Conservation (phyloP, 2,329 filamentous ascomycete genomes). For the Pseudocercospora macadamiae region DNA sequence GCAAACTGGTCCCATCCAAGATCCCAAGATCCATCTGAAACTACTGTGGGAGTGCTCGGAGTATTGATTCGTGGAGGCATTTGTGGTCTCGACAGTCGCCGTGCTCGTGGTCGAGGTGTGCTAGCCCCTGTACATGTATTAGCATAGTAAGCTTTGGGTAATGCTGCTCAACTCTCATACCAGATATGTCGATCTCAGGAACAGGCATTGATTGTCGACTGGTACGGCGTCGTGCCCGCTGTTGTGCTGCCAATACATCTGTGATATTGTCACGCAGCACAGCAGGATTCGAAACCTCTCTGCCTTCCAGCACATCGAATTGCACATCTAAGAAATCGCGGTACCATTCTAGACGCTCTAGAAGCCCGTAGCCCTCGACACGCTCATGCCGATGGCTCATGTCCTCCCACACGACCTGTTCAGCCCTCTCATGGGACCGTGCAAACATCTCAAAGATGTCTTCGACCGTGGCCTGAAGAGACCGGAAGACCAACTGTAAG, state of each 20-base stretch:
- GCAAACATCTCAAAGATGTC: slow-evolving; percentile 54
- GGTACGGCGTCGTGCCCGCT: slow-evolving; percentile 10
- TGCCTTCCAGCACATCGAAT: slow-evolving; percentile 26
- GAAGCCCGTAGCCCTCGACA: slow-evolving; percentile 52
- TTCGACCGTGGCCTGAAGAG: slow-evolving; percentile 55
- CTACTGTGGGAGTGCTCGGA: slow-evolving; percentile 22
- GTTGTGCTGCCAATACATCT: slow-evolving; percentile 19
- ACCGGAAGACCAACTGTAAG: slow-evolving; percentile 52
- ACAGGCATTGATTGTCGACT: neutral
- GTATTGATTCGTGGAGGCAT: slow-evolving; percentile 18
- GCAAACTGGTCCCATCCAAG: neutral
- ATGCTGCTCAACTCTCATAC: neutral
- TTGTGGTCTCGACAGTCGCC: slow-evolving; percentile 13
- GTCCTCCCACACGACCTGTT: slow-evolving; percentile 56
- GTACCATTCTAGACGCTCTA: slow-evolving; percentile 54
- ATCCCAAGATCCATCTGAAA: slow-evolving; percentile 21
- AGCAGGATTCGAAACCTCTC: neutral
- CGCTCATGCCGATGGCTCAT: slow-evolving; percentile 50
- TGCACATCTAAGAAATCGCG: slow-evolving; percentile 51
- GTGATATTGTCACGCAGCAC: slow-evolving; percentile 12
- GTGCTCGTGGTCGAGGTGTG: slow-evolving; percentile 23
- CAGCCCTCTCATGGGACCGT: slow-evolving; percentile 43
- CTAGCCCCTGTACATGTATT: slow-evolving; percentile 15
- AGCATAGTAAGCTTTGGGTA: neutral
- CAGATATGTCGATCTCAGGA: slow-evolving; percentile 6